Percentiles rank a stretch among this genome's conserved stretches.
Evolutionary conservation across 1,284 basidiomycete species (phyloP).

Genomic region (Coriolopsis trogii): DNA sequence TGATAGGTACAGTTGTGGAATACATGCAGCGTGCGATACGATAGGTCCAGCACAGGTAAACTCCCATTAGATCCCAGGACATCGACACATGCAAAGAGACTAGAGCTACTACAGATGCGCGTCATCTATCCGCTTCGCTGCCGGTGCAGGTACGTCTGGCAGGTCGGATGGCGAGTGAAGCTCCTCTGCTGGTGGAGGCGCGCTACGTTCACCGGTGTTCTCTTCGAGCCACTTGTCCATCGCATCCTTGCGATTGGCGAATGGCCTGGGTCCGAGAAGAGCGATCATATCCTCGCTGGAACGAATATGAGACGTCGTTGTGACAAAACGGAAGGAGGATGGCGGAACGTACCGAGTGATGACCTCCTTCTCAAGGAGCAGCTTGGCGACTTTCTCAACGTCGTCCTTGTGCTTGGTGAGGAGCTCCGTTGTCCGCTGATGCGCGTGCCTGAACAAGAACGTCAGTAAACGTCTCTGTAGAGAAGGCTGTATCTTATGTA

Average conservation of each 20-base stretch:
- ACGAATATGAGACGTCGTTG: constrained; percentile 16
- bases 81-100: constrained; percentile 6
- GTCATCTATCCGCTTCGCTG: constrained; percentile 44
- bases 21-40: constrained; percentile 24
- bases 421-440: constrained; percentile 84
- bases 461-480: constrained; percentile 1
- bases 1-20: constrained; percentile 27
- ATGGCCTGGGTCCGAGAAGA: constrained; percentile 85
- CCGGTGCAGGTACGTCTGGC: constrained; percentile 48
- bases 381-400: constrained; percentile 93
- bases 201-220: constrained; percentile 57
- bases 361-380: constrained; percentile 93
- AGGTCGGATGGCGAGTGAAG: constrained; percentile 6
- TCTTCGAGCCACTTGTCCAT: constrained; percentile 94
- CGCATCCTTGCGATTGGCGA: constrained; percentile 78
- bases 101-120: constrained; percentile 17
- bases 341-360: constrained; percentile 80
- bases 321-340: not conserved
- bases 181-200: constrained; percentile 60
- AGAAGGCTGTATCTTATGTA: constrained; percentile 17
- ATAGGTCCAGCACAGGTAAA: constrained; percentile 21
- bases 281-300: constrained; percentile 84
- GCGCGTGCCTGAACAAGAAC: constrained; percentile 60
- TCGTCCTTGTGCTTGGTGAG: constrained; percentile 84
- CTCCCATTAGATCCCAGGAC: constrained; percentile 21